Percentiles rank a stretch among this genome's conserved stretches.
Evolutionary conservation across 805 yeast genomes (phyloP).

Genomic region (Metschnikowia cubensis): DNA sequence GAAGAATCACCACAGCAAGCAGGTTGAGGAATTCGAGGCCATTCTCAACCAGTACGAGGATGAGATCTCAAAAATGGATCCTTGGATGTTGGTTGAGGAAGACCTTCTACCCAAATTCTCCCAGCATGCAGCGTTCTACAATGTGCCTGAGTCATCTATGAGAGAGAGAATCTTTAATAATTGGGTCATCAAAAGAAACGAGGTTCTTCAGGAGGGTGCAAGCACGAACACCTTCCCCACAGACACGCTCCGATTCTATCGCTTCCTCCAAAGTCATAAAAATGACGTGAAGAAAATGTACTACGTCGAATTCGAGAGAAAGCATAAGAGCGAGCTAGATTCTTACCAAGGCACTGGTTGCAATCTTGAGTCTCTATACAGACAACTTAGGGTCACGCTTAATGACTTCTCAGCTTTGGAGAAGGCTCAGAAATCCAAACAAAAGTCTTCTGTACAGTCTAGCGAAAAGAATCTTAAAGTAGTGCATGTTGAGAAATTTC

Average conservation of each 20-base stretch:
- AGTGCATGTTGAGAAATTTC: conserved; percentile 22
- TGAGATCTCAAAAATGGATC: conserved; percentile 30
- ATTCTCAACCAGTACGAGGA: conserved; percentile 25
- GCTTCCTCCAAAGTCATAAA: conserved; percentile 28
- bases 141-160: conserved; percentile 16
- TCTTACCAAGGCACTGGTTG: conserved; percentile 6
- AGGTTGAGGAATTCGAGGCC: conserved; percentile 16
- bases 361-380: conserved; percentile 21
- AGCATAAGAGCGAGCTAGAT: conserved; percentile 13
- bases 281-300: conserved; percentile 23
- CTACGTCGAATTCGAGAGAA: conserved; percentile 26
- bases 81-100: conserved; percentile 39
- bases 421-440: conserved; percentile 20
- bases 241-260: conserved; percentile 19
- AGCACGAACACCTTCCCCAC: conserved; percentile 18
- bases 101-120: conserved; percentile 28
- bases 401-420: conserved; percentile 29
- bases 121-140: conserved; percentile 26
- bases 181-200: conserved; percentile 8
- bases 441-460: not conserved
- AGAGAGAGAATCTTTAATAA: conserved; percentile 15
- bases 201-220: not conserved
- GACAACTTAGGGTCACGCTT: conserved; percentile 26
- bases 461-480: conserved; percentile 29
- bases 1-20: not conserved